A percentile compares a stretch with the other conserved stretches of the same genome.
phyloP scores from a whole-genome alignment of 257 asterid species.

The Solanum okadae region DNA sequence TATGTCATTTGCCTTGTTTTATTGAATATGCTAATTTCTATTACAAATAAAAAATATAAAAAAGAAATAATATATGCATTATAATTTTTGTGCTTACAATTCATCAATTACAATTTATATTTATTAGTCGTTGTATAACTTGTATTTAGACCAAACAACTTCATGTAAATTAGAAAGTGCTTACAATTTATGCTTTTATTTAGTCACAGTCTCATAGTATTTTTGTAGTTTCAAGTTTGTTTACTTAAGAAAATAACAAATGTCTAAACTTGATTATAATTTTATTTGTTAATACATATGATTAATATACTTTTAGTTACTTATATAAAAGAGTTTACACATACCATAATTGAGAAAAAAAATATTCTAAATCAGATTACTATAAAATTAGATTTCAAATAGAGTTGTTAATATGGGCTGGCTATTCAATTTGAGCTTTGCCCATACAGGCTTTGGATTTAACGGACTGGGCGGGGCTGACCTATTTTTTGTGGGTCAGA shows the following conservation, averaged over 20 bases:
- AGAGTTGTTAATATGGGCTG: too few relatives aligned
- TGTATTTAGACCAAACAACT: too few relatives aligned
- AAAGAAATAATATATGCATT: neutral
- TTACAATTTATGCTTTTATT: too few relatives aligned
- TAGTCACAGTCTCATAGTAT: neutral
- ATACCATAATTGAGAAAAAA: too few relatives aligned
- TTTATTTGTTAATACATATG: neutral
- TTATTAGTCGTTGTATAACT: too few relatives aligned
- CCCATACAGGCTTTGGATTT: neutral
- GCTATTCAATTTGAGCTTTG: too few relatives aligned
- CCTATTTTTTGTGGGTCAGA: neutral
- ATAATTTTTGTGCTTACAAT: neutral
- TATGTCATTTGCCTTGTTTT: neutral
- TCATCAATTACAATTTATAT: too few relatives aligned
- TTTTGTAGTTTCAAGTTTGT: neutral
- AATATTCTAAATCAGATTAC: neutral
- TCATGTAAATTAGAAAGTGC: too few relatives aligned
- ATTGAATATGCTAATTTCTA: neutral
- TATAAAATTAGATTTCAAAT: too few relatives aligned
- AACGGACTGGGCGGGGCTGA: neutral
- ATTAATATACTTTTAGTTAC: too few relatives aligned
- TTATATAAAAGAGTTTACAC: neutral
- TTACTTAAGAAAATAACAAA: neutral
- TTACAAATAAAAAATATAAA: too few relatives aligned
- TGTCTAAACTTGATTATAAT: neutral